Conservation (phyloP, 1,139 yeast genomes). For the Lipomyces yarrowii region DNA sequence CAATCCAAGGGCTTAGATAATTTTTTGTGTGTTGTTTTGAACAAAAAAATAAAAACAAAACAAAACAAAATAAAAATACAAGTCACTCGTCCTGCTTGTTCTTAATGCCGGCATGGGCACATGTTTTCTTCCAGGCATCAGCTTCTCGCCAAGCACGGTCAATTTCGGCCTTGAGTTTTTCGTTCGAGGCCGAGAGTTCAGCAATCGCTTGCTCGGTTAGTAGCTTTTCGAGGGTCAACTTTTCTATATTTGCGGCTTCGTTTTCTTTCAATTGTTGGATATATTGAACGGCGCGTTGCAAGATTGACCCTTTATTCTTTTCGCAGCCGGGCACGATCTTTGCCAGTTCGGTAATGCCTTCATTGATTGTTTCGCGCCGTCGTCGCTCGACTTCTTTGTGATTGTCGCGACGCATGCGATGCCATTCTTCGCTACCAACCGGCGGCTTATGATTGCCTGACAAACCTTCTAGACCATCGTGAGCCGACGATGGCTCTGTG, state of each 20-base stretch:
- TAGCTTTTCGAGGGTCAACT: constrained; percentile 91
- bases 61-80: background rate
- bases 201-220: constrained; percentile 88
- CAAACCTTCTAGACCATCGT: background rate
- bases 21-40: no score
- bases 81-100: constrained; percentile 23
- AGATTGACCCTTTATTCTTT: constrained; percentile 86
- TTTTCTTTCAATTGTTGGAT: constrained; percentile 86
- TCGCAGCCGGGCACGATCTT: constrained; percentile 84
- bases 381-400: constrained; percentile 98
- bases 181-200: constrained; percentile 75
- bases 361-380: constrained; percentile 88
- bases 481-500: background rate
- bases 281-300: constrained; percentile 85
- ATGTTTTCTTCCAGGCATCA: constrained; percentile 70
- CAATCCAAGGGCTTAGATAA: background rate
- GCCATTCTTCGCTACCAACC: constrained; percentile 81
- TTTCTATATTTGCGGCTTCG: constrained; percentile 84
- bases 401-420: constrained; percentile 77
- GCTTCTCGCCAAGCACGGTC: constrained; percentile 93
- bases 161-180: constrained; percentile 74
- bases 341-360: constrained; percentile 84
- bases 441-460: constrained; percentile 44
- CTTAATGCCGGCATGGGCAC: constrained; percentile 34
- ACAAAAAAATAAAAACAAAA: background rate